Evolutionary conservation across 2,329 filamentous ascomycete genomes (phyloP).

Genomic region (Penicillium sp.): DNA sequence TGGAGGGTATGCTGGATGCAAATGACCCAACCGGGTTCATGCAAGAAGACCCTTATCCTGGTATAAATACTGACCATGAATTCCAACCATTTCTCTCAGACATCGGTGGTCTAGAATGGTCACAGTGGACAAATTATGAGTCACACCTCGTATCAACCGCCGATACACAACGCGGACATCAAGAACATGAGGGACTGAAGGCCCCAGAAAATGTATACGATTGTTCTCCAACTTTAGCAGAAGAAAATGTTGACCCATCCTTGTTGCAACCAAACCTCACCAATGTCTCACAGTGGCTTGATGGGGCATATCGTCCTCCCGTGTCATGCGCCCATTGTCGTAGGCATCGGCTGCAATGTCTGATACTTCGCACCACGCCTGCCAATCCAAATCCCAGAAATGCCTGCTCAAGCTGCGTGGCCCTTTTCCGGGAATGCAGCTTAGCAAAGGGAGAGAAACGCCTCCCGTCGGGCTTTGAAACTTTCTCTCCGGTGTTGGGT

Average conservation of each 20-base stretch:
- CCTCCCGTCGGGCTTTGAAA: slow-evolving; percentile 42
- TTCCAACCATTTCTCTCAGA: slow-evolving; percentile 13
- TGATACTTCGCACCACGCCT: slow-evolving; percentile 41
- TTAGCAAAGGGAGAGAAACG: slow-evolving; percentile 41
- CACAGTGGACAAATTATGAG: slow-evolving; percentile 6
- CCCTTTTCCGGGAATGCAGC: slow-evolving; percentile 45
- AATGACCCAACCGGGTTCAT: slow-evolving; percentile 3
- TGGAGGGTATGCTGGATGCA: slow-evolving; percentile 3
- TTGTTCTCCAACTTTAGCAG: background rate
- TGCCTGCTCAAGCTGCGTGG: slow-evolving; percentile 46
- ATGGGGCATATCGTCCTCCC: slow-evolving; percentile 39
- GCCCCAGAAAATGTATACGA: background rate
- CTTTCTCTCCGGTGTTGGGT: slow-evolving; percentile 41
- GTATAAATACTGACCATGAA: slow-evolving; percentile 3
- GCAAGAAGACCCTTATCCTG: background rate
- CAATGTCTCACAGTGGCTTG: slow-evolving; percentile 28
- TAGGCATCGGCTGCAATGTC: slow-evolving; percentile 40
- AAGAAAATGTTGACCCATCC: background rate
- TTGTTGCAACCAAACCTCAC: slow-evolving; percentile 5
- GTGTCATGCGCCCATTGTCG: slow-evolving; percentile 41
- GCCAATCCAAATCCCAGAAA: slow-evolving; percentile 44
- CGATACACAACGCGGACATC: background rate
- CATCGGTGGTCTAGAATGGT: slow-evolving; percentile 5
- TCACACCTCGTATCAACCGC: background rate
- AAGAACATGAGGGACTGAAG: background rate